These are phyloP conservation scores for Aureobasidium subglaciale DNA, from an alignment of 2,329 filamentous ascomycete species.

Conservation along the genomic window DNA sequence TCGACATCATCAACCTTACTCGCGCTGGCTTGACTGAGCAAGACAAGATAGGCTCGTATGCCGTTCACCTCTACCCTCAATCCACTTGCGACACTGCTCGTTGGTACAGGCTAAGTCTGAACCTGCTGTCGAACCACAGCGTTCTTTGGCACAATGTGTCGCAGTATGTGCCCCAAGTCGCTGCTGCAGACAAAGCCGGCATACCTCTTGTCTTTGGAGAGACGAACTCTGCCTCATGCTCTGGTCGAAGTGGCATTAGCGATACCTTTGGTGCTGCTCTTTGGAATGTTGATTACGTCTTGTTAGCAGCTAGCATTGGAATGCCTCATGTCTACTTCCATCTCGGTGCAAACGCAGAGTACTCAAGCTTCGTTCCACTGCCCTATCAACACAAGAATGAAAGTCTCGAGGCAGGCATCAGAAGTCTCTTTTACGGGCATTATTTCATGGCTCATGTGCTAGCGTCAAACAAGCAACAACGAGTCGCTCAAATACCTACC, in stretches of 20 bases:
- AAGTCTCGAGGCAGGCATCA: neutral
- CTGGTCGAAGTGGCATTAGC: conserved; percentile 22
- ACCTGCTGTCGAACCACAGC: conserved; percentile 19
- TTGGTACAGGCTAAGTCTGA: conserved; percentile 16
- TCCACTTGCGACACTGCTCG: conserved; percentile 12
- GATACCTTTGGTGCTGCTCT: conserved; percentile 24
- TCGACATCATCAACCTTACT: conserved; percentile 18
- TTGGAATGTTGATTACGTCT: conserved; percentile 23
- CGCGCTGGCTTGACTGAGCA: conserved; percentile 15
- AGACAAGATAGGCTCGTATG: neutral
- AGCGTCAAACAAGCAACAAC: conserved; percentile 1
- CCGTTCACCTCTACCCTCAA: conserved; percentile 2
- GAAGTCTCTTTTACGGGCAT: neutral
- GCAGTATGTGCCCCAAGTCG: conserved; percentile 17
- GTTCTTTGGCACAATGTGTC: conserved; percentile 18
- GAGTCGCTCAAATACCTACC: neutral
- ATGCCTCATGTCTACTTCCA: conserved; percentile 23
- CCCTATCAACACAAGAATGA: neutral
- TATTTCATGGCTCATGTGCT: conserved; percentile 14
- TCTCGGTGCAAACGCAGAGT: conserved; percentile 22
- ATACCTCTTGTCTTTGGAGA: conserved; percentile 24
- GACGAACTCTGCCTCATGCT: conserved; percentile 26
- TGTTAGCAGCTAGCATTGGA: conserved; percentile 21
- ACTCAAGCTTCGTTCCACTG: conserved; percentile 9
- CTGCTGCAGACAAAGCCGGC: conserved; percentile 15